Evolutionary conservation across 345 rosid genomes (phyloP).

Genomic region (Arabidopsis thaliana): TAIR10.1 NC_003070.9:20633001-20633500

Average conservation of each 20-base stretch:
- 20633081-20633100: no score
- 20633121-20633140: background rate
- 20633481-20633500: constrained; percentile 53
- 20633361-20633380: constrained; percentile 43
- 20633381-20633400: constrained; percentile 52
- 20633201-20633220: background rate
- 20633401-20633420: constrained; percentile 64
- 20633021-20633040: no score
- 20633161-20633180: constrained; percentile 27
- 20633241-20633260: background rate
- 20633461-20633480: constrained; percentile 40
- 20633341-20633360: constrained; percentile 3
- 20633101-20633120: no score
- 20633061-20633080: no score
- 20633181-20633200: constrained; percentile 9
- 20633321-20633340: background rate
- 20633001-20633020: background rate
- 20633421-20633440: constrained; percentile 53
- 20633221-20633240: constrained; percentile 1
- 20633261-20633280: constrained; percentile 25
- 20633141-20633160: constrained; percentile 5
- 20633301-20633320: background rate
- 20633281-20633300: constrained; percentile 24
- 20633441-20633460: constrained; percentile 45
- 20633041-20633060: no score